phyloP scores from a whole-genome alignment of 2,329 filamentous ascomycete species.

The Cladosporium phlei region DNA sequence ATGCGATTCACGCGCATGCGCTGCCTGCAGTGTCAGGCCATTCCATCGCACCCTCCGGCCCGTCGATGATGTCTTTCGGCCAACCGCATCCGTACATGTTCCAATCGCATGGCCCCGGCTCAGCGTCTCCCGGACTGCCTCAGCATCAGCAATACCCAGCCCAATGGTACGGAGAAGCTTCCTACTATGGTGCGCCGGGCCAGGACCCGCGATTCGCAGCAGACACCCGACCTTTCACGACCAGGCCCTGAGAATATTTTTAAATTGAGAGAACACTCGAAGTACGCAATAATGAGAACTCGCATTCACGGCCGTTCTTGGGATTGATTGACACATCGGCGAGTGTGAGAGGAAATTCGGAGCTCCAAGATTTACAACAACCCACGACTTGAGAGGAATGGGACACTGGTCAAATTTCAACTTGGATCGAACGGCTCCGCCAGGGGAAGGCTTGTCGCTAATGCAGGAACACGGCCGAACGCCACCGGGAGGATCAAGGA shows the following conservation, averaged over 20 bases:
- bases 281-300: too few relatives aligned
- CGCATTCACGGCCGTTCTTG: too few relatives aligned
- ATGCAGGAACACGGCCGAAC: too few relatives aligned
- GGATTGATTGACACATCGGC: too few relatives aligned
- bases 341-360: too few relatives aligned
- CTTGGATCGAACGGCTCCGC: too few relatives aligned
- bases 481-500: too few relatives aligned
- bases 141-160: background rate
- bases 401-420: too few relatives aligned
- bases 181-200: background rate
- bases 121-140: conserved; percentile 1
- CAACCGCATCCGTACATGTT: conserved; percentile 12
- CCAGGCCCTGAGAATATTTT: background rate
- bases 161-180: conserved; percentile 5
- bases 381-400: too few relatives aligned
- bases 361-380: too few relatives aligned
- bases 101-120: background rate
- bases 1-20: background rate
- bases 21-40: background rate
- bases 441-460: too few relatives aligned
- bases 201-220: background rate
- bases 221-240: background rate
- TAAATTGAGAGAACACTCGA: background rate
- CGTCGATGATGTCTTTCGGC: conserved; percentile 3
- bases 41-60: too few relatives aligned